phyloP scores from a whole-genome alignment of 2,329 filamentous ascomycete species.

The Penicillium brevicompactum region DNA sequence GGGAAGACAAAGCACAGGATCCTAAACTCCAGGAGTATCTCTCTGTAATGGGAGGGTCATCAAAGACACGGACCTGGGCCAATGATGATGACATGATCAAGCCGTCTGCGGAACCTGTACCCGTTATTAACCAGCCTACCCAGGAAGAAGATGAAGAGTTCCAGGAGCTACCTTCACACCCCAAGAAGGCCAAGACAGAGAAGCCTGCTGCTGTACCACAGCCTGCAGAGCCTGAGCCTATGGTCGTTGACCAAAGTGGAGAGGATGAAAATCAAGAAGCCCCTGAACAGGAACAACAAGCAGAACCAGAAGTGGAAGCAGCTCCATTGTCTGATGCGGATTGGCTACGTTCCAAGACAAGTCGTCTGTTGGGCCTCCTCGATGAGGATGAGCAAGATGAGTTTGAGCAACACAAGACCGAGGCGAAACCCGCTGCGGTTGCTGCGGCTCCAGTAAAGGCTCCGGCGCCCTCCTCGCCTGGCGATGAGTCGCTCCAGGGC shows the following conservation, averaged over 20 bases:
- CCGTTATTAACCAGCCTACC: slow-evolving; percentile 22
- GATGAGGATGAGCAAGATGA: slow-evolving; percentile 62
- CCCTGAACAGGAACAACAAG: slow-evolving; percentile 17
- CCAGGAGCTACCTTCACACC: slow-evolving; percentile 46
- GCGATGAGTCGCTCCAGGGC: background rate
- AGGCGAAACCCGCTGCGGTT: slow-evolving; percentile 14
- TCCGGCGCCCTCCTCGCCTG: background rate
- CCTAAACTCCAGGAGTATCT: slow-evolving; percentile 85
- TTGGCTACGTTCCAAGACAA: slow-evolving; percentile 89
- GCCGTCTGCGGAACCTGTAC: slow-evolving; percentile 21
- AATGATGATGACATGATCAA: slow-evolving; percentile 52
- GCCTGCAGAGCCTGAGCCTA: slow-evolving; percentile 22
- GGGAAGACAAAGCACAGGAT: slow-evolving; percentile 63
- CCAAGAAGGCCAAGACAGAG: slow-evolving; percentile 47
- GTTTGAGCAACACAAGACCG: slow-evolving; percentile 34
- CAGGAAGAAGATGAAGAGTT: slow-evolving; percentile 21
- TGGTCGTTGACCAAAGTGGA: slow-evolving; percentile 27
- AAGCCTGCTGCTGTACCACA: slow-evolving; percentile 51
- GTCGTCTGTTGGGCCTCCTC: slow-evolving; percentile 78
- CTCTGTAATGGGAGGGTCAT: slow-evolving; percentile 73
- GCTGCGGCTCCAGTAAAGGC: background rate
- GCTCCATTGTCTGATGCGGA: slow-evolving; percentile 70
- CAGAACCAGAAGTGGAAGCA: slow-evolving; percentile 31
- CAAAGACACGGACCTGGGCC: slow-evolving; percentile 65
- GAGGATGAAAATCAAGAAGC: slow-evolving; percentile 19